Percentiles rank a stretch among this genome's conserved stretches.
Conservation (phyloP, 352 stramenopile genomes). For the Vaucheria bursata region DNA sequence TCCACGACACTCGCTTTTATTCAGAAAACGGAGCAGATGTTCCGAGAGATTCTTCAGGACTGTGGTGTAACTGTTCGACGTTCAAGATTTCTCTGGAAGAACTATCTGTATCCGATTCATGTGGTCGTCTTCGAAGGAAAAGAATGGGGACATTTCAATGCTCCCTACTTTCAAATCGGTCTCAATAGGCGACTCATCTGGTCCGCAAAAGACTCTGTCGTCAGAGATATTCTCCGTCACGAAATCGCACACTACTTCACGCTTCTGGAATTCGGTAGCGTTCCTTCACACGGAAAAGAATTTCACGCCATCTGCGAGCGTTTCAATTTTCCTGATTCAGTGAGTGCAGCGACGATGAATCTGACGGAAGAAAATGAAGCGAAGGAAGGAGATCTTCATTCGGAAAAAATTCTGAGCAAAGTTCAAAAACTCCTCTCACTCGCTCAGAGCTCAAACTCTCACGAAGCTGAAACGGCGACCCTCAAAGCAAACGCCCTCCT, state of each 20-base stretch:
- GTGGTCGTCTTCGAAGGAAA: background rate
- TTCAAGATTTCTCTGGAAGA: background rate
- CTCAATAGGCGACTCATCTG: background rate
- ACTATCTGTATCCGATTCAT: background rate
- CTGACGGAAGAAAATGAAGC: background rate
- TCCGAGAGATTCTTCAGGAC: background rate
- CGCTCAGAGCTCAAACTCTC: background rate
- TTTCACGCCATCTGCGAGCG: background rate
- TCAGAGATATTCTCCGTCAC: background rate
- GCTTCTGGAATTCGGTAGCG: background rate
- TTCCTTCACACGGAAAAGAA: background rate
- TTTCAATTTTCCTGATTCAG: background rate
- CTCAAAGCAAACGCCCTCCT: background rate
- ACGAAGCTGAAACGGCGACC: background rate
- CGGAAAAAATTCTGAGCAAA: background rate
- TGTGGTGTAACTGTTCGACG: background rate
- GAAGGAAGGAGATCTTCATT: background rate
- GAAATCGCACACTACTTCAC: background rate
- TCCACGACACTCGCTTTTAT: background rate
- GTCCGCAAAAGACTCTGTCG: background rate
- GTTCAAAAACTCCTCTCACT: background rate
- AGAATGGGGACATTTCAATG: background rate
- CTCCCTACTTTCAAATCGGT: background rate
- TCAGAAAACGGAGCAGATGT: background rate
- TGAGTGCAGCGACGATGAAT: background rate